Evolutionary conservation across 2,329 filamentous ascomycete species (phyloP).

Genomic region (Exutisphaerella laricina): DNA sequence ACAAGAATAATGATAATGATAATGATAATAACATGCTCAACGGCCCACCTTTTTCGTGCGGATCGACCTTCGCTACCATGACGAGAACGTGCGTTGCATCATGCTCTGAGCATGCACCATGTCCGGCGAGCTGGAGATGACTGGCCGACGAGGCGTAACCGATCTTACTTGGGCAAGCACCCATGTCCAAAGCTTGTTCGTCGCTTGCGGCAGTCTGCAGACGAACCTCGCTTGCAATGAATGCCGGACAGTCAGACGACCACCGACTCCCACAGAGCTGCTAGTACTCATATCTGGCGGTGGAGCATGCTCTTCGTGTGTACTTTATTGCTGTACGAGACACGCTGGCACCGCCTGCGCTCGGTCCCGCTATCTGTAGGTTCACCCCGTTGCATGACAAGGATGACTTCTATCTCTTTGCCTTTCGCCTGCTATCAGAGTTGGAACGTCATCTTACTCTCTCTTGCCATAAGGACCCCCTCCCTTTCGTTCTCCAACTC

Average conservation of each 20-base stretch:
- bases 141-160: conserved; percentile 2
- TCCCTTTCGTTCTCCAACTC: neutral
- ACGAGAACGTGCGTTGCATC: no score
- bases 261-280: neutral
- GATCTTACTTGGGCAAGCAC: conserved; percentile 1
- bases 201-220: conserved; percentile 5
- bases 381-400: conserved; percentile 1
- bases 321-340: neutral
- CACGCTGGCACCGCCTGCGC: conserved; percentile 2
- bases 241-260: conserved; percentile 3
- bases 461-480: neutral
- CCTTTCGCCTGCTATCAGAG: neutral
- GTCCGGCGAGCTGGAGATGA: neutral
- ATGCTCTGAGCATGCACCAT: neutral
- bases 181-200: conserved; percentile 4
- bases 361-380: conserved; percentile 8
- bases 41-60: neutral
- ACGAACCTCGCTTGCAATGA: conserved; percentile 1
- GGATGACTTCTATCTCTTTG: conserved; percentile 1
- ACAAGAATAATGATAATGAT: no score
- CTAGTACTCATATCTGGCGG: neutral
- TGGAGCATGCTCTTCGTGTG: neutral
- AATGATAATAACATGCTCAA: neutral
- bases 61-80: no score
- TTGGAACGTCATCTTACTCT: neutral